phyloP scores from a whole-genome alignment of 208 protist species.

The Angomonas deanei region DNA sequence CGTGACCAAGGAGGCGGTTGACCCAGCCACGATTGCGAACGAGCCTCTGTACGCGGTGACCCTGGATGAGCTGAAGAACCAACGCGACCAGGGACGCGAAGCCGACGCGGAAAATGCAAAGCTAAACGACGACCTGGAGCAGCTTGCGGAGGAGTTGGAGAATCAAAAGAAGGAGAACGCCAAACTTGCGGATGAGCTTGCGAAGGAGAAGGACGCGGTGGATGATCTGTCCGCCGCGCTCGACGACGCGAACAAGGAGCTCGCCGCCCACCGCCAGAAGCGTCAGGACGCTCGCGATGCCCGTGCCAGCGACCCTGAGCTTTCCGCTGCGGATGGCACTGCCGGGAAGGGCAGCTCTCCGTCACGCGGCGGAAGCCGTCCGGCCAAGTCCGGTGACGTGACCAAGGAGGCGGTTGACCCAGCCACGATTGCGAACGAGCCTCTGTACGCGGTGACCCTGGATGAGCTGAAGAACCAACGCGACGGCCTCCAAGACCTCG shows the following conservation, averaged over 20 bases:
- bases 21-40: not conserved
- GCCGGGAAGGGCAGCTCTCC: not conserved
- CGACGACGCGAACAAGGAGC: conserved; percentile 12
- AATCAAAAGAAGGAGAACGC: no score
- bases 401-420: conserved; percentile 6
- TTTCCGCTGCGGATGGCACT: conserved; percentile 7
- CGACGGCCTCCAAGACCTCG: no score
- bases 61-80: not conserved
- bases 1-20: not conserved
- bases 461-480: conserved; percentile 21
- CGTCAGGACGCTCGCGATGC: conserved; percentile 18
- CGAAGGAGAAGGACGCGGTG: no score
- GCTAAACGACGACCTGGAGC: not conserved
- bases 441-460: conserved; percentile 20
- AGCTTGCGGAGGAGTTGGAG: not conserved
- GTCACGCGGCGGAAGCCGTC: not conserved
- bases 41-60: not conserved
- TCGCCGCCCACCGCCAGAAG: conserved; percentile 19
- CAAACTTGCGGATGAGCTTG: no score
- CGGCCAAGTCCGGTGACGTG: not conserved
- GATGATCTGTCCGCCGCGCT: conserved; percentile 10
- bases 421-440: conserved; percentile 8
- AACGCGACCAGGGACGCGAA: not conserved
- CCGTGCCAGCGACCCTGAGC: conserved; percentile 15
- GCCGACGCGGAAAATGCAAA: not conserved